phyloP scores from a whole-genome alignment of 164 flowering plant species.

The Chimonanthus praecox region DNA sequence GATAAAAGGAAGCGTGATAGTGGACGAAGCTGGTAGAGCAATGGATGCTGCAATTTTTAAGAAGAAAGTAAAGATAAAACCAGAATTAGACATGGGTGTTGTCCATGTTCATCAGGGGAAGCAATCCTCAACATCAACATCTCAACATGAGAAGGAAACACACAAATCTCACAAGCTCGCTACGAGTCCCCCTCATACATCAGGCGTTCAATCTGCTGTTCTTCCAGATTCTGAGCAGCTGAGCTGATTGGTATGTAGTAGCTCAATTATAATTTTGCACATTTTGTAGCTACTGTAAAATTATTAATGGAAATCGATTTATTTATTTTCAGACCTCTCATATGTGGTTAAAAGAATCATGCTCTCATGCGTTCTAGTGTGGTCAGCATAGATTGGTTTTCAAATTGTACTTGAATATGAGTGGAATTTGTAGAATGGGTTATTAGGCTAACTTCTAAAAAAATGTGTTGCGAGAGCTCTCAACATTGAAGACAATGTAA shows the following conservation, averaged over 20 bases:
- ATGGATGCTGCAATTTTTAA: conserved; percentile 10
- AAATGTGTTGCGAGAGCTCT: neutral
- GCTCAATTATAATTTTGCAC: neutral
- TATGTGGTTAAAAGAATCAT: neutral
- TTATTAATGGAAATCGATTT: neutral
- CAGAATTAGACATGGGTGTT: conserved; percentile 11
- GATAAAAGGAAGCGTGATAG: conserved; percentile 7
- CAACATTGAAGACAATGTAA: too few relatives aligned
- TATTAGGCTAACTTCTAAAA: too few relatives aligned
- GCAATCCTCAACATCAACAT: neutral
- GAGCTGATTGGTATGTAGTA: neutral
- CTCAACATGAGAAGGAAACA: conserved; percentile 5
- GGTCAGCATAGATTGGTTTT: neutral
- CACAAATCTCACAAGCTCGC: conserved; percentile 3
- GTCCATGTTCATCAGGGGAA: neutral
- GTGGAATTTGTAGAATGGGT: neutral
- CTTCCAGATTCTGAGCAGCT: conserved; percentile 1
- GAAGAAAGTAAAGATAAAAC: conserved; percentile 15
- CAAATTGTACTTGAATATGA: too few relatives aligned
- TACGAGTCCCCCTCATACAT: neutral
- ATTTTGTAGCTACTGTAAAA: neutral
- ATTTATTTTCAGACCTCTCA: neutral
- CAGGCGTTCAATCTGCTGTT: neutral
- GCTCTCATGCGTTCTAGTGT: neutral
- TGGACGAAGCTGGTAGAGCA: conserved; percentile 7